Conservation (phyloP, 768 basidiomycete genomes). For the Hortiboletus flavorubellus region DNA sequence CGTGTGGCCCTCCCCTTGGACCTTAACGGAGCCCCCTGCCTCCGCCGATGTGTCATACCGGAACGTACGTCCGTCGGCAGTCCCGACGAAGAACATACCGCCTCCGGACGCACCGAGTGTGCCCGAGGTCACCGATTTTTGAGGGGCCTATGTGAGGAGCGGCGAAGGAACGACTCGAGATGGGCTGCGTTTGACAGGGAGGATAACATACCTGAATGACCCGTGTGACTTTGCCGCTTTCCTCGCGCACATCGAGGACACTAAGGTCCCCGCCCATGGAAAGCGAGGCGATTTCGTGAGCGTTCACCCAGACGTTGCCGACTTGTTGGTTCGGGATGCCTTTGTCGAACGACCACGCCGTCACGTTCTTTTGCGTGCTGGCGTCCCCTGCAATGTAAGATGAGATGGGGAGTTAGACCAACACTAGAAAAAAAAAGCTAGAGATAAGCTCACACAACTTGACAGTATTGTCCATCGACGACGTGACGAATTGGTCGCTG, state of each 20-base stretch:
- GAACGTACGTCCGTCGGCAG: constrained; percentile 73
- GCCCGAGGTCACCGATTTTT: constrained; percentile 73
- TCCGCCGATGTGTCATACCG: constrained; percentile 47
- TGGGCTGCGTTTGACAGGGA: not conserved
- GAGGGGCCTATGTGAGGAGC: constrained; percentile 55
- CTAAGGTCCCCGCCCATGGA: constrained; percentile 81
- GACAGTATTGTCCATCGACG: constrained; percentile 83
- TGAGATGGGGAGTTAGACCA: not conserved
- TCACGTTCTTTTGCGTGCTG: constrained; percentile 60
- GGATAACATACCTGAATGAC: constrained; percentile 53
- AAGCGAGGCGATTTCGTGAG: constrained; percentile 72
- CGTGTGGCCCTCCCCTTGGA: constrained; percentile 67
- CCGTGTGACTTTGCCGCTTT: constrained; percentile 55
- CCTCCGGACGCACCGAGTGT: constrained; percentile 33
- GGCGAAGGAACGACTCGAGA: not conserved
- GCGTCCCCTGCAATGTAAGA: constrained; percentile 64
- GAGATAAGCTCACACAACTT: constrained; percentile 60
- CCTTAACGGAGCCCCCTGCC: constrained; percentile 29
- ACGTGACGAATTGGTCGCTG: constrained; percentile 71
- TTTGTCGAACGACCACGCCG: constrained; percentile 69
- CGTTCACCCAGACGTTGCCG: constrained; percentile 80
- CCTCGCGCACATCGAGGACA: constrained; percentile 69
- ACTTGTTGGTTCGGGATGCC: constrained; percentile 82
- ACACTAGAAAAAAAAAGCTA: not conserved
- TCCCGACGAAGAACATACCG: constrained; percentile 76